Evolutionary conservation across 225 moss, liverwort and hornwort genomes (phyloP).

Genomic region (Polytrichum commune): DNA sequence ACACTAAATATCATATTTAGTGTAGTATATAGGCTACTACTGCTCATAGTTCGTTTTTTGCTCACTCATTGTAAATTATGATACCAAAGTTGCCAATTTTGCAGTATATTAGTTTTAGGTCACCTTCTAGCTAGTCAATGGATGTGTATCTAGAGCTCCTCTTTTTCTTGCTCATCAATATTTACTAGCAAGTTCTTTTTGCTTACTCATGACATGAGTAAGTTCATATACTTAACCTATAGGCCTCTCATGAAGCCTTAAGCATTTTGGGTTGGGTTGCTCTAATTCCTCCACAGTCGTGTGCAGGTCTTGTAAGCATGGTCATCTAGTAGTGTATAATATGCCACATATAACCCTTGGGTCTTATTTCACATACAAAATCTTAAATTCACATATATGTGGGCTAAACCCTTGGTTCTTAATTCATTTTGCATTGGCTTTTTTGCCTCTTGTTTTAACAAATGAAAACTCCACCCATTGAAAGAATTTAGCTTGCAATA

Average conservation of each 20-base stretch:
- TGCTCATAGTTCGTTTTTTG: background rate
- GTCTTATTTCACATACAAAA: too few relatives aligned
- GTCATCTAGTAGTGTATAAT: background rate
- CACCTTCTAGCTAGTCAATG: background rate
- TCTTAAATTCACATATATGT: too few relatives aligned
- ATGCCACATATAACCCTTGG: background rate
- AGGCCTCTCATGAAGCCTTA: background rate
- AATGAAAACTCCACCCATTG: too few relatives aligned
- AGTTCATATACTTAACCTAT: background rate
- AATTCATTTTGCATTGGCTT: too few relatives aligned
- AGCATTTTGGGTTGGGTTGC: too few relatives aligned
- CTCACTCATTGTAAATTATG: background rate
- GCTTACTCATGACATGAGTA: background rate
- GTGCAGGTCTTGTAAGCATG: background rate
- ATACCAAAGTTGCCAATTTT: background rate
- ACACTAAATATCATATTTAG: too few relatives aligned
- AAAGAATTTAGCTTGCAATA: too few relatives aligned
- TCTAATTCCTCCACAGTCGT: too few relatives aligned
- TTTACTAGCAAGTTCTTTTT: background rate
- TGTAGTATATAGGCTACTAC: background rate
- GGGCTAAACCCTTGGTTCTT: too few relatives aligned
- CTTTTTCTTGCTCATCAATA: conserved; percentile 1
- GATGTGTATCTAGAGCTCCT: background rate
- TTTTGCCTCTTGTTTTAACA: too few relatives aligned
- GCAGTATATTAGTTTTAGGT: too few relatives aligned